These are phyloP conservation scores for Backusella circina DNA, from an alignment of 192 early-diverging fungal species.

Conservation along the genomic window DNA sequence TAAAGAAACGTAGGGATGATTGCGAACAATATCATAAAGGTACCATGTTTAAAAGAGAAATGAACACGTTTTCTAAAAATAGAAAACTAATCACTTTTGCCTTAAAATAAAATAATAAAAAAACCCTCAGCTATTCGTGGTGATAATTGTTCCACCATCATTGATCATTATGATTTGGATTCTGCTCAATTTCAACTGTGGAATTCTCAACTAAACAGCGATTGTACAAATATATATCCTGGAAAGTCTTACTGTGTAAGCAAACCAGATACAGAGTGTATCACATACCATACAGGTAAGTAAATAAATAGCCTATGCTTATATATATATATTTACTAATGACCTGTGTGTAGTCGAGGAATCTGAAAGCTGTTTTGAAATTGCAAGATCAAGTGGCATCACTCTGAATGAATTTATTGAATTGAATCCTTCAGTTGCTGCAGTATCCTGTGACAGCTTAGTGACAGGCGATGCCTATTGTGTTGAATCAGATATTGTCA, in stretches of 20 bases:
- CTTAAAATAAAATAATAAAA: too few relatives aligned
- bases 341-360: not conserved
- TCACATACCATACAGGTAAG: not conserved
- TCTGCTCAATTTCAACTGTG: conserved; percentile 4
- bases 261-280: not conserved
- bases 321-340: too few relatives aligned
- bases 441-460: not conserved
- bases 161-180: conserved; percentile 3
- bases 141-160: conserved; percentile 16
- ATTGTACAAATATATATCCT: conserved; percentile 25
- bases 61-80: not conserved
- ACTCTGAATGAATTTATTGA: conserved; percentile 6
- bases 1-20: conserved; percentile 11
- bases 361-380: conserved; percentile 5
- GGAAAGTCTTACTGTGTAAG: conserved; percentile 25
- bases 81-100: not conserved
- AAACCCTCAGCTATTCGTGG: conserved; percentile 20
- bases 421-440: conserved; percentile 1
- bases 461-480: not conserved
- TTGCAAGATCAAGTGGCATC: conserved; percentile 11
- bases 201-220: conserved; percentile 21
- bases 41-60: not conserved
- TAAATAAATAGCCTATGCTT: not conserved
- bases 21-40: conserved; percentile 18
- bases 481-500: not conserved